Evolutionary conservation across 1,284 basidiomycete genomes (phyloP).

Genomic region (Papiliotrema nemorosa): DNA sequence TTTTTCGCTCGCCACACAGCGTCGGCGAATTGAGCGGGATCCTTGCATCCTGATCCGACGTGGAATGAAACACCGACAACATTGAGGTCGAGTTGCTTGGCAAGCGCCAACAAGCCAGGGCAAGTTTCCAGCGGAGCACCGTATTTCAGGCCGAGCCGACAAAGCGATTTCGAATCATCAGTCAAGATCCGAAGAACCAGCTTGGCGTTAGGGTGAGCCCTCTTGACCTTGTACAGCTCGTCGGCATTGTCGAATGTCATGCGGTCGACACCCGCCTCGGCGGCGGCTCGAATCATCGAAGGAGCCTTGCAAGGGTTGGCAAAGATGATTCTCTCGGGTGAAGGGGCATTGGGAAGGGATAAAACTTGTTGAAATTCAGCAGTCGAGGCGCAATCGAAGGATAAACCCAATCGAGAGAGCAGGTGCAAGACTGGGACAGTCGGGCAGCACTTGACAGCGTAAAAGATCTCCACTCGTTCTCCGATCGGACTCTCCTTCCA

Average conservation of each 20-base stretch:
- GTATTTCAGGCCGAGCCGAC: conserved; percentile 92
- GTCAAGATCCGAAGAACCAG: conserved; percentile 92
- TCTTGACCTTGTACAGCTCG: conserved; percentile 93
- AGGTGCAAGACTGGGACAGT: conserved; percentile 90
- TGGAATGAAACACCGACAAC: conserved; percentile 96
- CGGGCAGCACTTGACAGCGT: conserved; percentile 96
- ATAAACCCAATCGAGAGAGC: conserved; percentile 80
- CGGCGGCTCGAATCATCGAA: conserved; percentile 85
- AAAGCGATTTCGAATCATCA: conserved; percentile 92
- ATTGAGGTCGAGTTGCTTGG: conserved; percentile 73
- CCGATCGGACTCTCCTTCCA: conserved; percentile 75
- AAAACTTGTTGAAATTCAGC: conserved; percentile 86
- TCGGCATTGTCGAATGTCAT: conserved; percentile 99
- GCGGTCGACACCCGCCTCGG: conserved; percentile 71
- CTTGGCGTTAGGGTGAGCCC: conserved; percentile 75
- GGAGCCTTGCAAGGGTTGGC: conserved; percentile 98
- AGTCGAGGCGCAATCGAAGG: conserved; percentile 98
- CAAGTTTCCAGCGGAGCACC: conserved; percentile 86
- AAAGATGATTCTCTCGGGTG: conserved; percentile 74
- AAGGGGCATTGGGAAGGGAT: conserved; percentile 58
- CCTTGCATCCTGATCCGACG: conserved; percentile 95
- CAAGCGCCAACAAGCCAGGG: conserved; percentile 72
- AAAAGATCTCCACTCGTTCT: conserved; percentile 80
- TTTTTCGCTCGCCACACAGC: conserved; percentile 77
- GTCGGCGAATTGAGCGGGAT: conserved; percentile 83